Percentiles rank a stretch among this genome's conserved stretches.
phyloP scores from a whole-genome alignment of 2,329 filamentous ascomycete species.

The Laburnicola sp. region DNA sequence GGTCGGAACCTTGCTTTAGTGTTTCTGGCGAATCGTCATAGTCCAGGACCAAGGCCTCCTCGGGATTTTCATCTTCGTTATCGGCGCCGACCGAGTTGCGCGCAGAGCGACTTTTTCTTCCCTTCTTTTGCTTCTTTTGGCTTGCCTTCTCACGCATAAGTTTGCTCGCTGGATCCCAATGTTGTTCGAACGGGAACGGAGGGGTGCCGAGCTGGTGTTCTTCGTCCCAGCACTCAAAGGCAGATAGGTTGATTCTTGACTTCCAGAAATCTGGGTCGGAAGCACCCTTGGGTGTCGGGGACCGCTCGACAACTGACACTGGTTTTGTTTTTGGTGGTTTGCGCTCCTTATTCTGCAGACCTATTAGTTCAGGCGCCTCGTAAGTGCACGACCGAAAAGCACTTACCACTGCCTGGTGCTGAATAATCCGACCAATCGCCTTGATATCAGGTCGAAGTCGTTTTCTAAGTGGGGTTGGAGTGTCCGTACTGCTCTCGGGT shows the following conservation, averaged over 20 bases:
- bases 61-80: slow-evolving; percentile 39
- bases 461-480: slow-evolving; percentile 16
- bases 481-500: background rate
- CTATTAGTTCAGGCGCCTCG: background rate
- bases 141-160: slow-evolving; percentile 59
- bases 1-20: slow-evolving; percentile 26
- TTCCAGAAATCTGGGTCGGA: slow-evolving; percentile 69
- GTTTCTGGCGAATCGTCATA: slow-evolving; percentile 36
- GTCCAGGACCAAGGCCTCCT: slow-evolving; percentile 33
- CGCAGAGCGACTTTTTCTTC: slow-evolving; percentile 42
- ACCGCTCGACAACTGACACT: slow-evolving; percentile 18
- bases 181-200: slow-evolving; percentile 85
- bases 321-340: slow-evolving; percentile 22
- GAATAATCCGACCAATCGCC: slow-evolving; percentile 36
- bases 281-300: slow-evolving; percentile 29
- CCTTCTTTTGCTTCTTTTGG: slow-evolving; percentile 58
- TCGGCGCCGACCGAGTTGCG: slow-evolving; percentile 49
- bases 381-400: background rate
- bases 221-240: slow-evolving; percentile 78
- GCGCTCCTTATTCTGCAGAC: slow-evolving; percentile 17
- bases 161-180: slow-evolving; percentile 80
- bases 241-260: slow-evolving; percentile 71
- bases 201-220: slow-evolving; percentile 66
- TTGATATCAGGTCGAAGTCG: slow-evolving; percentile 31
- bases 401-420: slow-evolving; percentile 28